Base-by-base conservation (phyloP, 2,329 filamentous ascomycete species). In the Apiospora phragmitis region DNA sequence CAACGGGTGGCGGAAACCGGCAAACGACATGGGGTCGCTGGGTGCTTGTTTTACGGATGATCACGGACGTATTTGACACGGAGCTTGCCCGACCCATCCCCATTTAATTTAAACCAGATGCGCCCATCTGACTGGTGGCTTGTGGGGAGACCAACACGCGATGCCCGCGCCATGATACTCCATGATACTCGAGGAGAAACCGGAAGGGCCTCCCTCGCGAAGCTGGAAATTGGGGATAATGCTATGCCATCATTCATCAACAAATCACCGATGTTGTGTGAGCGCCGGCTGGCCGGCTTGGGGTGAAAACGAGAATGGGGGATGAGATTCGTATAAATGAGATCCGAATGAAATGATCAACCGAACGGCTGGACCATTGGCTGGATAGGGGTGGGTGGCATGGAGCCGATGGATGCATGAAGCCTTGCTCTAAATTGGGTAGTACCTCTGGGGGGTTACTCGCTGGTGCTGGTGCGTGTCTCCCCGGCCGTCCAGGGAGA, bases 21-120 rank as follows among this genome's bases (percentile, higher is more conserved):
- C 55, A 62, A 62, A 62, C 55, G 38, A 62, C 32, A 62, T 62
- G 55, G 55, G 18, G 38, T 35, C 55, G 32, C 32, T 38, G 55
- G 55, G 55, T n/a, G 55, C 32, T 62, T 62, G 55, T 62, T 62
- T 62, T 62, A 62, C 55, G 55, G 55, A 62, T 62, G 55, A 62
- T 62, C 55, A 62, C 55, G 55, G 55, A 62, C 55, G 55, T 62
- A 62, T 62, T 62, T 62, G 55, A 62, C 55, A 62, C 55, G 55
- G 55, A 62, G 55, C 55, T 62, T 62, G 55, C 55, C 55, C 55
- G 55, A 62, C 55, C 55, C 55, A 62, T 62, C 55, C 32, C 55
- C 55, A 62, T 62, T 62, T 38, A 62, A n/a, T n/a, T 62, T 62
- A 38, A 62, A 62, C 55, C 55, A 62, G 55, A 62, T 62, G 55